These are phyloP conservation scores for Rubroboletus satanas DNA, from an alignment of 768 basidiomycete genomes.

Conservation along the genomic window DNA sequence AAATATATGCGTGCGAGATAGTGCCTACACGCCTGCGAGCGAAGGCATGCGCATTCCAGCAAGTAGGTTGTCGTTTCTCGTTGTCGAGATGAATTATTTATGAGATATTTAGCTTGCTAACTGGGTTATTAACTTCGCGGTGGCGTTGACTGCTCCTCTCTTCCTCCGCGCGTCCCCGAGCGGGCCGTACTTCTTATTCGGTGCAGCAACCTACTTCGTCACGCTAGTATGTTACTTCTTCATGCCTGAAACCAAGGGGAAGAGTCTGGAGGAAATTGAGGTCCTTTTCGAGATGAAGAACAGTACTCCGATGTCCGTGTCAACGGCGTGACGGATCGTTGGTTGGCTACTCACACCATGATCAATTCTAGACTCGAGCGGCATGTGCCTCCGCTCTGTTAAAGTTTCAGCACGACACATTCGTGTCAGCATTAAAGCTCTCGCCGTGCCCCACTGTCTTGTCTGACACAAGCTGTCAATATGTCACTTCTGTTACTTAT, in stretches of 20 bases:
- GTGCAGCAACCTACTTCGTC: constrained; percentile 34
- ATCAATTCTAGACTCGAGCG: neutral
- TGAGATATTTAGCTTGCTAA: constrained; percentile 18
- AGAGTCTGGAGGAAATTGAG: constrained; percentile 42
- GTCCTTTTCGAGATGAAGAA: constrained; percentile 31
- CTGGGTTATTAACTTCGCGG: constrained; percentile 38
- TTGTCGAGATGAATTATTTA: neutral
- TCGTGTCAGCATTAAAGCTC: neutral
- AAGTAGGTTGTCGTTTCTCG: constrained; percentile 29
- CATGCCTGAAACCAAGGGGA: constrained; percentile 44
- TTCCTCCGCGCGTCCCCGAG: constrained; percentile 43
- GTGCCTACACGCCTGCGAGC: constrained; percentile 46
- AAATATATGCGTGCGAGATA: constrained; percentile 44
- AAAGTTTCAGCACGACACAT: neutral
- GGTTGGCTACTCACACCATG: neutral
- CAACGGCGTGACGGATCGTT: neutral
- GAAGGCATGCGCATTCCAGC: constrained; percentile 41
- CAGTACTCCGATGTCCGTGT: neutral
- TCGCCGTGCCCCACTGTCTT: neutral
- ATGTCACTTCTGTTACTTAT: neutral
- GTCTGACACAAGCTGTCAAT: neutral
- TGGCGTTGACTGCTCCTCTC: constrained; percentile 44
- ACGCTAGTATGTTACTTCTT: constrained; percentile 37
- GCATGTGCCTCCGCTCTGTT: neutral
- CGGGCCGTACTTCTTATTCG: constrained; percentile 47